Conservation (phyloP, 2,329 filamentous ascomycete species). For the Conoideocrella luteorostrata region DNA sequence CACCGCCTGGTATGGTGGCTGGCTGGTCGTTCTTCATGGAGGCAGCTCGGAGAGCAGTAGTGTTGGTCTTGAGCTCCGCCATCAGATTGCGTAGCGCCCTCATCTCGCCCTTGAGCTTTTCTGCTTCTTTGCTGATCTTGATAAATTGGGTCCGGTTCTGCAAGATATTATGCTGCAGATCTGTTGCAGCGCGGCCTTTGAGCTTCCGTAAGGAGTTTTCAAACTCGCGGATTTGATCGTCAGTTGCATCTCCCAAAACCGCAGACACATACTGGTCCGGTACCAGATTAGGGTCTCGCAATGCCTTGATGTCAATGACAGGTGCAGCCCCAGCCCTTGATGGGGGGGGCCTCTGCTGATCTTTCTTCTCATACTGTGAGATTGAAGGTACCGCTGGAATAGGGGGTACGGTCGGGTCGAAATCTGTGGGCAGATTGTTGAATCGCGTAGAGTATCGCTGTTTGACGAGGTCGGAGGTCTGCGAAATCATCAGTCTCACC, state of each 20-base stretch:
- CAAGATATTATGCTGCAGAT: slow-evolving; percentile 91
- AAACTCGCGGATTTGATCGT: slow-evolving; percentile 79
- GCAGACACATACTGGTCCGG: slow-evolving; percentile 73
- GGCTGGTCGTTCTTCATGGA: slow-evolving; percentile 46
- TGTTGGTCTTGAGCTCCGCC: slow-evolving; percentile 81
- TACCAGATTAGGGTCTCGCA: slow-evolving; percentile 72
- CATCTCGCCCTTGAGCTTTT: slow-evolving; percentile 97
- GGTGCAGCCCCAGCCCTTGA: slow-evolving; percentile 51
- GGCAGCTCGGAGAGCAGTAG: slow-evolving; percentile 55
- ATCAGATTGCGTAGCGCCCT: slow-evolving; percentile 81
- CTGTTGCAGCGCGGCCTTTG: slow-evolving; percentile 70
- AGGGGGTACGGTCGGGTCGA: slow-evolving; percentile 61
- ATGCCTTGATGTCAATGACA: slow-evolving; percentile 65
- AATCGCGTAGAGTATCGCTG: slow-evolving; percentile 90
- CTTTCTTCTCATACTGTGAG: slow-evolving; percentile 50
- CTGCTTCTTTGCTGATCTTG: slow-evolving; percentile 97
- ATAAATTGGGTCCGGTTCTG: slow-evolving; percentile 98
- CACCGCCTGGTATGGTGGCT: slow-evolving; percentile 42
- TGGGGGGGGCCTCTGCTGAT: slow-evolving; percentile 46
- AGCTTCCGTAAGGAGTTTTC: slow-evolving; percentile 69
- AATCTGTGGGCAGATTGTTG: slow-evolving; percentile 67
- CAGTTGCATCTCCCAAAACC: slow-evolving; percentile 76
- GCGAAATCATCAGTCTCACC: too few species aligned
- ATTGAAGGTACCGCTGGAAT: slow-evolving; percentile 61
- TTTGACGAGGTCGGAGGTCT: slow-evolving; percentile 82